These are phyloP conservation scores for Ganoderma resinaceum DNA, from an alignment of 1,284 basidiomycete species.

Conservation along the genomic window DNA sequence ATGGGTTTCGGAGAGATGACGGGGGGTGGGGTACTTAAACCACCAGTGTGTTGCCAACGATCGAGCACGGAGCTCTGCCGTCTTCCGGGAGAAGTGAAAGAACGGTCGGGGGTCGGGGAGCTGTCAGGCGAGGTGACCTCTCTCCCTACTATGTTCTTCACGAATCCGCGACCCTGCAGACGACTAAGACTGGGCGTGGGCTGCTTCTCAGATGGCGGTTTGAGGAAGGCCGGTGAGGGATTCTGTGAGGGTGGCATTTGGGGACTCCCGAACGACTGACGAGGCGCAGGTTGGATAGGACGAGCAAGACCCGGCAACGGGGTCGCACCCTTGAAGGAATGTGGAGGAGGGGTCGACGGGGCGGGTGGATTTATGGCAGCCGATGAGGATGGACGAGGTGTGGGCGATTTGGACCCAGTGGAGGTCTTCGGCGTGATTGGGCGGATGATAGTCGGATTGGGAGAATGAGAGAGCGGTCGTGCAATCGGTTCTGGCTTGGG, in stretches of 20 bases:
- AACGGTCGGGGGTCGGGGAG: conserved; percentile 32
- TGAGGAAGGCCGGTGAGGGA: conserved; percentile 67
- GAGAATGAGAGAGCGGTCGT: conserved; percentile 30
- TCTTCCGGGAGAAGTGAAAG: conserved; percentile 27
- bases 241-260: conserved; percentile 52
- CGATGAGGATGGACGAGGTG: conserved; percentile 36
- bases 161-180: conserved; percentile 83
- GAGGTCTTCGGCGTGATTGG: conserved; percentile 26
- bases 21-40: conserved; percentile 30
- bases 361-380: conserved; percentile 36
- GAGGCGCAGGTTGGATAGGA: conserved; percentile 59
- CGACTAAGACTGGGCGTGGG: conserved; percentile 81
- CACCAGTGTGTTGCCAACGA: conserved; percentile 58
- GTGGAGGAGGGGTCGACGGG: conserved; percentile 45
- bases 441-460: conserved; percentile 17
- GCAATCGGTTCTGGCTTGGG: conserved; percentile 22
- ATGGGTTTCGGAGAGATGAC: conserved; percentile 47
- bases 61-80: conserved; percentile 62
- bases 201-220: conserved; percentile 64
- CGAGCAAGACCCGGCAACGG: conserved; percentile 58
- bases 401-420: conserved; percentile 26
- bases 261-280: conserved; percentile 51
- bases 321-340: conserved; percentile 45
- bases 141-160: conserved; percentile 78
- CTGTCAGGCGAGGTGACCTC: conserved; percentile 37